A percentile compares a stretch with the other conserved stretches of the same genome.
Conservation (phyloP, 257 asterid species). For the Plantago ovata region DNA sequence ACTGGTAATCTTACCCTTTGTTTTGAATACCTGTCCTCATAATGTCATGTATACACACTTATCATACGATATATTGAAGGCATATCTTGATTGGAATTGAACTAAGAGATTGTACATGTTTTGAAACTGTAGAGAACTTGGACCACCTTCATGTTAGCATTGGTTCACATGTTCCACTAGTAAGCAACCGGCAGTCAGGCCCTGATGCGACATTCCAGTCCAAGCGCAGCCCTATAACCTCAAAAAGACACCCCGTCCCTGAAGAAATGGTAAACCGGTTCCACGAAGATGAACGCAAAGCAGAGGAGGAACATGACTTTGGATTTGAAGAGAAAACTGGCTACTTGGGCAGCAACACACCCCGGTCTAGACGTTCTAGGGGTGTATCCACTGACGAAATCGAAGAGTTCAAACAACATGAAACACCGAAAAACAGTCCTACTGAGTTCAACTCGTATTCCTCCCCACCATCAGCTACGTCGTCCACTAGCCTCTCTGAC, state of each 20-base stretch:
- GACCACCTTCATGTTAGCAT: conserved; percentile 34
- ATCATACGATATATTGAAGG: too few relatives aligned
- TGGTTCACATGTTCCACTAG: conserved; percentile 10
- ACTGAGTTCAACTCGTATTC: conserved; percentile 31
- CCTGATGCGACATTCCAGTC: conserved; percentile 26
- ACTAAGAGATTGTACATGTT: background rate
- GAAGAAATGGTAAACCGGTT: conserved; percentile 24
- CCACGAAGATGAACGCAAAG: conserved; percentile 16
- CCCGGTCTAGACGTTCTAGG: conserved; percentile 41
- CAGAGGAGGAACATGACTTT: conserved; percentile 26
- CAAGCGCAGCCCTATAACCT: conserved; percentile 29
- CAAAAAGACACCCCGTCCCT: conserved; percentile 24
- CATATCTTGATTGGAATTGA: too few relatives aligned
- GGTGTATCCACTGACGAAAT: conserved; percentile 60
- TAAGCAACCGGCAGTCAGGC: background rate
- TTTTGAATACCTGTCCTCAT: background rate
- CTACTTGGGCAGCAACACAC: conserved; percentile 23
- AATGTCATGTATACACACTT: background rate
- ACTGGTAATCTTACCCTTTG: conserved; percentile 30
- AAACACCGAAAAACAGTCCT: conserved; percentile 16
- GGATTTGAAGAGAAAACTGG: conserved; percentile 36
- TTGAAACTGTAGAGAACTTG: conserved; percentile 37
- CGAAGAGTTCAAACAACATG: conserved; percentile 22
- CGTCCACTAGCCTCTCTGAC: conserved; percentile 52
- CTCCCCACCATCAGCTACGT: conserved; percentile 63